Percentiles rank a stretch among this genome's conserved stretches.
Conservation (phyloP, 106 monocot genomes). For the Dendrobium chrysotoxum region DNA sequence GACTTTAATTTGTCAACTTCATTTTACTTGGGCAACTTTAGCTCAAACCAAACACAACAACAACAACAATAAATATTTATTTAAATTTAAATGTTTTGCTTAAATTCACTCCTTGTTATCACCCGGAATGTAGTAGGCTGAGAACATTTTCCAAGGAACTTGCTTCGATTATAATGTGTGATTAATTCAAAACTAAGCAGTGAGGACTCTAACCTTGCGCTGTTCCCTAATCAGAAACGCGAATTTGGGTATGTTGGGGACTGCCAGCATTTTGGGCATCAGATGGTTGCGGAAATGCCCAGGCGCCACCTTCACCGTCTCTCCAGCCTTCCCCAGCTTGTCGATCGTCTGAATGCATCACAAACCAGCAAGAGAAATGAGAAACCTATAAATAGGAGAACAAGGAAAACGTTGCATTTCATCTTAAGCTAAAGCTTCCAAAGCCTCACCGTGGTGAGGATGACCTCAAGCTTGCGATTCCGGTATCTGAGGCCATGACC, state of each 20-base stretch:
- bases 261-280: slow-evolving; percentile 93
- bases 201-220: slow-evolving; percentile 44
- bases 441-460: slow-evolving; percentile 73
- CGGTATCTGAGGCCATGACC: slow-evolving; percentile 71
- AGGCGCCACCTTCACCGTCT: slow-evolving; percentile 85
- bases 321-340: slow-evolving; percentile 79
- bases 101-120: not conserved
- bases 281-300: slow-evolving; percentile 91
- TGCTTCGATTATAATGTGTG: not conserved
- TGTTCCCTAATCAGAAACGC: slow-evolving; percentile 60
- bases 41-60: too few relatives aligned
- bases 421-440: not conserved
- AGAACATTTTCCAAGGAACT: not conserved
- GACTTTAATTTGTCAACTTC: too few relatives aligned
- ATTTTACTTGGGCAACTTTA: too few relatives aligned
- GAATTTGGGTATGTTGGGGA: slow-evolving; percentile 82
- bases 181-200: not conserved
- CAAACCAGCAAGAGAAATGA: not conserved
- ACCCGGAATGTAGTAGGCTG: not conserved
- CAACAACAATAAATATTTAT: too few relatives aligned
- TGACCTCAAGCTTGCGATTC: slow-evolving; percentile 91
- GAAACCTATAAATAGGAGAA: not conserved
- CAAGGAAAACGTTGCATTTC: not conserved
- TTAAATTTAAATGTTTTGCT: not conserved
- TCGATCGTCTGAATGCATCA: slow-evolving; percentile 53